These are phyloP conservation scores for Posidonia oceanica DNA, from an alignment of 116 monocot species.

Conservation along the genomic window DNA sequence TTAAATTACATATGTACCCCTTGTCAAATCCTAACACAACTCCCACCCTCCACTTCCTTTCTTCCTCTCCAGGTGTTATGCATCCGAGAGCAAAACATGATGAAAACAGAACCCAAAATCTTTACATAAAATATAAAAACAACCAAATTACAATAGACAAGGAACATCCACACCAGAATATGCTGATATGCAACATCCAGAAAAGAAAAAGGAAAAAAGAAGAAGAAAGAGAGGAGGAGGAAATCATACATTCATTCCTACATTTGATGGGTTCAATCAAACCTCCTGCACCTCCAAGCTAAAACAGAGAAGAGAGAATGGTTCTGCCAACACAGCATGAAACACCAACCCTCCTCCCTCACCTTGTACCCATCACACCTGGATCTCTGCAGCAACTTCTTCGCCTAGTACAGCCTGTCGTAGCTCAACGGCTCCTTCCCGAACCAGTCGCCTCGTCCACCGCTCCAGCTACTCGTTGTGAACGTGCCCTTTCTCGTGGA, in stretches of 20 bases:
- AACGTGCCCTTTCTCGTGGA: no score
- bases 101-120: no score
- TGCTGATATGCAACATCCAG: no score
- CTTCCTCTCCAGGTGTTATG: no score
- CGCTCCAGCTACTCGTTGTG: no score
- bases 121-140: no score
- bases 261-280: conserved; percentile 8
- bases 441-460: conserved; percentile 51
- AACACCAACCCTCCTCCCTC: conserved; percentile 34
- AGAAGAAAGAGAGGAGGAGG: background rate
- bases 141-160: no score
- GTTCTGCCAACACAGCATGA: conserved; percentile 52
- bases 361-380: conserved; percentile 35
- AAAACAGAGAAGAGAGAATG: conserved; percentile 48
- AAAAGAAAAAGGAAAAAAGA: background rate
- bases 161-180: no score
- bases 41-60: no score
- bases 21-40: no score
- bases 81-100: no score
- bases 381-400: conserved; percentile 22
- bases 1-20: no score
- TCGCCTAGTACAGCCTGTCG: conserved; percentile 31
- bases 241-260: background rate
- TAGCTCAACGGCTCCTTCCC: conserved; percentile 30
- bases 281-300: conserved; percentile 47